These are phyloP conservation scores for Solanum chmielewskii DNA, from an alignment of 257 asterid genomes.

Conservation along the genomic window DNA sequence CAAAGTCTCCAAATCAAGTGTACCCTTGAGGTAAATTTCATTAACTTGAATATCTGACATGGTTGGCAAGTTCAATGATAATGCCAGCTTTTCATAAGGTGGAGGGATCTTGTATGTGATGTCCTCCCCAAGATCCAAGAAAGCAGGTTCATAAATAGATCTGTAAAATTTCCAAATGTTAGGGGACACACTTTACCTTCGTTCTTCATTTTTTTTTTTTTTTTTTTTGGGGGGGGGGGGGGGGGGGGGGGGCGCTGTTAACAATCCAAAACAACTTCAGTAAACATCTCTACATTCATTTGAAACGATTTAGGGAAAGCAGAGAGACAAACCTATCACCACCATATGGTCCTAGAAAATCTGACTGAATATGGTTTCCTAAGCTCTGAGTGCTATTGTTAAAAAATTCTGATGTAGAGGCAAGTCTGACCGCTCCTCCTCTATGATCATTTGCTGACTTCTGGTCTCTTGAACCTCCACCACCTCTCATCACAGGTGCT, in stretches of 20 bases:
- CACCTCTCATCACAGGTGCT: conserved; percentile 26
- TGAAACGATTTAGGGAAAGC: not conserved
- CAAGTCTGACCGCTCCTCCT: conserved; percentile 50
- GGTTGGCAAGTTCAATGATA: conserved; percentile 64
- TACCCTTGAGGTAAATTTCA: conserved; percentile 88
- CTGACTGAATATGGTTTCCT: conserved; percentile 44
- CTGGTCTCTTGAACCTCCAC: conserved; percentile 47
- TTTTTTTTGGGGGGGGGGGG: no score
- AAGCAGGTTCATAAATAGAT: conserved; percentile 68
- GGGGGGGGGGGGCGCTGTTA: not conserved
- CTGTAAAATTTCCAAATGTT: conserved; percentile 27
- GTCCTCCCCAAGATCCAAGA: conserved; percentile 89
- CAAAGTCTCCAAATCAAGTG: conserved; percentile 95
- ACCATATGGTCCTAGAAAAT: conserved; percentile 46
- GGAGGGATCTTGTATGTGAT: conserved; percentile 84
- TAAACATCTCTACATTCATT: not conserved
- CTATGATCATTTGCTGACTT: conserved; percentile 44
- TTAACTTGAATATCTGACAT: conserved; percentile 74
- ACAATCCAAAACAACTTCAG: not conserved
- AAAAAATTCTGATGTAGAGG: conserved; percentile 53
- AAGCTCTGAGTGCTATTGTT: conserved; percentile 34
- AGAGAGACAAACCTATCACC: conserved; percentile 52
- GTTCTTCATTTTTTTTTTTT: not conserved
- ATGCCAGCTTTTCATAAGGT: conserved; percentile 70
- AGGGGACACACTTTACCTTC: not conserved